Evolutionary conservation across 768 basidiomycete genomes (phyloP), one percentile per base, ranked within the genome.

Genomic region (Phlebiopsis flavidoalba): DNA sequence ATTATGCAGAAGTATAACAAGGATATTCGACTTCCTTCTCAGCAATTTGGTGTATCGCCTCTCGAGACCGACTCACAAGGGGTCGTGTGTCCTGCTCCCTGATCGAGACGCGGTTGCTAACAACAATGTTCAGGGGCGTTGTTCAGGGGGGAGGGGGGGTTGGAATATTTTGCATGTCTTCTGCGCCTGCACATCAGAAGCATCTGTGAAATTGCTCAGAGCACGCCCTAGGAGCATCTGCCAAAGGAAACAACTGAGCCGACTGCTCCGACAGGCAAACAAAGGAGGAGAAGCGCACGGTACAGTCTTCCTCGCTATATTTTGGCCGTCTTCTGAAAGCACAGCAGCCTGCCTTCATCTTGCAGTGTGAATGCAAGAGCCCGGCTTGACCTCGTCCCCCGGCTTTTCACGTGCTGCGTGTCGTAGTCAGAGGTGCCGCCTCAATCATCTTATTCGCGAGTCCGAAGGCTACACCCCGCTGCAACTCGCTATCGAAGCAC

Each of bases 161-260:
- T 83, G 76, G 76, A 87, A 87, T 64, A 77, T 86, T 21, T 81
- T 78, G 61, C 86, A 87, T 68, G 69, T 77, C 17, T 67, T 81
- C 40, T 79, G 77, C 65, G 45, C 65, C 0, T 52, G 57, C 0
- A 71, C 70, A 47, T 50, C 73, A 10, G 60, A 64, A 5, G 68
- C 73, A 1, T 60, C 77, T 17, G 3, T 52, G 1, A 56, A 59
- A 12, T 55, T 70, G 19, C 65, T 85, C 14, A 69, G n/a, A 77
- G 33, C 75, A 82, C 64, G 65, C 84, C 1, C 66, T 85, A n/a
- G 5, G 66, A 76, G 14, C 81, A 80, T 60, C 74, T 87, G 2
- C 82, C 85, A 17, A 69, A 69, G 19, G 81, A 85, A 36, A 72
- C 79, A 14, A 79, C 72, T 37, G 76, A 79, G 50, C n/a, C 66